Evolutionary conservation across 768 basidiomycete species (phyloP).

Genomic region (Lactarius akahatsu): DNA sequence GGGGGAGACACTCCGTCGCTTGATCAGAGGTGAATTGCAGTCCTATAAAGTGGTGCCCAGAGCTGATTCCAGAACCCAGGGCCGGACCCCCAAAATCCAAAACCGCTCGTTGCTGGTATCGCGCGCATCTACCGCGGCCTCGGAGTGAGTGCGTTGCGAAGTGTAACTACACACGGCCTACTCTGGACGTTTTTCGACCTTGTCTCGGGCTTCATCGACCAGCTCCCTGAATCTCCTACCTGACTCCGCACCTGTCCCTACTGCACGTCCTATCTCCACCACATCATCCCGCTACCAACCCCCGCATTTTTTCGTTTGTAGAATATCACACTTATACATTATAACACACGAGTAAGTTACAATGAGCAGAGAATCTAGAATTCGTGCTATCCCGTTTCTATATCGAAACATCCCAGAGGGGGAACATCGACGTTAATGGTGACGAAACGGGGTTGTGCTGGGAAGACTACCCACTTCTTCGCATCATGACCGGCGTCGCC

Average conservation of each 20-base stretch:
- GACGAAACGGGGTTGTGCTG: background rate
- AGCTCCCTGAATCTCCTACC: conserved; percentile 38
- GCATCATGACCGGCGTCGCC: too few species aligned
- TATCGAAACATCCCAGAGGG: background rate
- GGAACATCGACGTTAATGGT: background rate
- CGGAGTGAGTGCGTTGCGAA: conserved; percentile 89
- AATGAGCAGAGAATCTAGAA: conserved; percentile 5
- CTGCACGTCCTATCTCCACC: conserved; percentile 10
- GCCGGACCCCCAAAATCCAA: conserved; percentile 75
- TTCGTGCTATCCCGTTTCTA: background rate
- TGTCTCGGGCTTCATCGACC: conserved; percentile 70
- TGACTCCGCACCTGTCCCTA: conserved; percentile 14
- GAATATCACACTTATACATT: conserved; percentile 25
- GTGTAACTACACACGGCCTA: conserved; percentile 90
- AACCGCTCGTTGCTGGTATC: conserved; percentile 72
- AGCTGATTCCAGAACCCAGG: conserved; percentile 43
- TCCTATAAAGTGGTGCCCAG: background rate
- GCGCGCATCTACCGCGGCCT: conserved; percentile 89
- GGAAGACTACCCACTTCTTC: background rate
- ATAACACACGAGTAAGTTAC: conserved; percentile 17
- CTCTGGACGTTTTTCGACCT: conserved; percentile 93
- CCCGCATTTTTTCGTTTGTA: conserved; percentile 22
- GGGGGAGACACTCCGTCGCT: conserved; percentile 69
- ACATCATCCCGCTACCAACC: conserved; percentile 14
- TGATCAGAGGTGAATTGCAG: conserved; percentile 67